phyloP scores from a whole-genome alignment of 345 rosid species.

The Linum usitatissimum region DNA sequence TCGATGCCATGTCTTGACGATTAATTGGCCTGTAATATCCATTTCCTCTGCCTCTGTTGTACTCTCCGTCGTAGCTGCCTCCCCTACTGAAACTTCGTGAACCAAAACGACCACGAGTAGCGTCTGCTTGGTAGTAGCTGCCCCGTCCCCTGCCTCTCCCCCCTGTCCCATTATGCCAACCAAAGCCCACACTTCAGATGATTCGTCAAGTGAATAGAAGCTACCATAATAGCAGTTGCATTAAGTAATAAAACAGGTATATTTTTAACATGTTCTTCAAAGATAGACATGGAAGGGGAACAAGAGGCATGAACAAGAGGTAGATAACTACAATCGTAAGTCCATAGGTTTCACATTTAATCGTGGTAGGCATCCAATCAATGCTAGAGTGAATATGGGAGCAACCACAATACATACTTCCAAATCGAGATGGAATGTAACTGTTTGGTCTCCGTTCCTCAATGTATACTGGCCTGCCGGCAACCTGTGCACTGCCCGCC shows the following conservation, averaged over 20 bases:
- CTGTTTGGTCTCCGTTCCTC: constrained; percentile 63
- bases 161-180: constrained; percentile 13
- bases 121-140: constrained; percentile 36
- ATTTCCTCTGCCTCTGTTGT: constrained; percentile 40
- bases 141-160: constrained; percentile 55
- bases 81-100: constrained; percentile 34
- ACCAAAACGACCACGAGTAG: constrained; percentile 37
- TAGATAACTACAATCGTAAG: no score
- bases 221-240: not conserved
- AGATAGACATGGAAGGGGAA: not conserved
- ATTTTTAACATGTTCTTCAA: no score
- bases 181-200: not conserved
- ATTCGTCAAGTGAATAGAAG: not conserved
- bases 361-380: not conserved
- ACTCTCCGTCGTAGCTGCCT: constrained; percentile 33
- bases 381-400: not conserved
- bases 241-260: no score
- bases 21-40: constrained; percentile 32
- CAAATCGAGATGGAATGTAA: constrained; percentile 46
- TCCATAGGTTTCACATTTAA: no score
- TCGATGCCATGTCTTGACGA: constrained; percentile 34
- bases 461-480: constrained; percentile 51
- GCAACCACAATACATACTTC: constrained; percentile 31
- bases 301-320: not conserved
- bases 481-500: constrained; percentile 45